phyloP scores from a whole-genome alignment of 306 rosid genomes.

The Notholithocarpus densiflorus region DNA sequence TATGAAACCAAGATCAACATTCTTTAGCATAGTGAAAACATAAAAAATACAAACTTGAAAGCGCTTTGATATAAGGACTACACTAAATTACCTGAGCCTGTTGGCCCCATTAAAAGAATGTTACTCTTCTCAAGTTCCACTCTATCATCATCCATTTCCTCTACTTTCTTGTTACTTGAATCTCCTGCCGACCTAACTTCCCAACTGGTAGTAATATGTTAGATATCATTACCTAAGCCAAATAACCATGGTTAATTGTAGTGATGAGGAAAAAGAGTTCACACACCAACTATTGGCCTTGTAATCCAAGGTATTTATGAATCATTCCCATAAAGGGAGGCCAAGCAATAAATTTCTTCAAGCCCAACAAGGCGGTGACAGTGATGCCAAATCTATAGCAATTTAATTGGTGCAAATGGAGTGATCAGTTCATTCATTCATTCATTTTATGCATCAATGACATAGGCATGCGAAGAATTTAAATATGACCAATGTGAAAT shows the following conservation, averaged over 20 bases:
- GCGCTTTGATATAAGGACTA: conserved; percentile 4
- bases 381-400: background rate
- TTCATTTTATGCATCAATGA: background rate
- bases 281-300: background rate
- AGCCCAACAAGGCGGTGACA: background rate
- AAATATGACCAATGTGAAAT: background rate
- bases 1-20: conserved; percentile 3
- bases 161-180: conserved; percentile 37
- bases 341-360: background rate
- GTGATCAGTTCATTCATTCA: background rate
- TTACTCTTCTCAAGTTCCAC: conserved; percentile 98
- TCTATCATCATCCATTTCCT: conserved; percentile 59
- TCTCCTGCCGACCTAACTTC: conserved; percentile 85
- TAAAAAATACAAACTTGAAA: background rate
- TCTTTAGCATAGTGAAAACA: background rate
- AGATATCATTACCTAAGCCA: conserved; percentile 22
- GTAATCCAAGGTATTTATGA: background rate
- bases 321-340: background rate
- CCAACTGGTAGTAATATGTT: conserved; percentile 44
- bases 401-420: background rate
- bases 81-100: conserved; percentile 84
- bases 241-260: background rate
- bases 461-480: background rate
- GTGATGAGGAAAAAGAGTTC: background rate
- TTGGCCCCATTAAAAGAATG: conserved; percentile 97